Conservation (phyloP, 2,329 filamentous ascomycete species). For the Neonectria neomacrospora region DNA sequence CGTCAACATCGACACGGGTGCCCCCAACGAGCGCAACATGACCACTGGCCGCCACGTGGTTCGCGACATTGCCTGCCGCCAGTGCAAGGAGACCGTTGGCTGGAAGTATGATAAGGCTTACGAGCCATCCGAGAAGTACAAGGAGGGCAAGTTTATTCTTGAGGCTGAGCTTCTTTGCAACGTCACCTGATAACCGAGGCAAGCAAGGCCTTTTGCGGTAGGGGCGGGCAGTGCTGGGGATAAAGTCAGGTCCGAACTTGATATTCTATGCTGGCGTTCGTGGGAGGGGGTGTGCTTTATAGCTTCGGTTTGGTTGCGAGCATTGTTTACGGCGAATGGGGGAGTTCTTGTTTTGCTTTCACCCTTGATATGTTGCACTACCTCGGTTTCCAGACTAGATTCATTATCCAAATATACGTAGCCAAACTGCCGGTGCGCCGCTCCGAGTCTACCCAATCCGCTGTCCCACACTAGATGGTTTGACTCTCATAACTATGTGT, state of each 20-base stretch:
- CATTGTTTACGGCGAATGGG: slow-evolving; percentile 31
- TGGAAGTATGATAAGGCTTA: slow-evolving; percentile 99
- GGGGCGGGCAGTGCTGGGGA: neutral
- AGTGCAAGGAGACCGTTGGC: slow-evolving; percentile 92
- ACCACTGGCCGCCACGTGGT: slow-evolving; percentile 96
- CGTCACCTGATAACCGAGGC: slow-evolving; percentile 63
- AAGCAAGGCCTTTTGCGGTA: neutral
- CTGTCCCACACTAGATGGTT: neutral
- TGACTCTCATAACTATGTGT: neutral
- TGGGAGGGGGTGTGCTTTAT: slow-evolving; percentile 24
- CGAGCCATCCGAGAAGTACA: slow-evolving; percentile 93
- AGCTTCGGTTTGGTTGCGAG: slow-evolving; percentile 15
- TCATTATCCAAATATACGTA: slow-evolving; percentile 8
- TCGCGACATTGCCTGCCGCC: slow-evolving; percentile 88
- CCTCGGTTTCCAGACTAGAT: slow-evolving; percentile 15
- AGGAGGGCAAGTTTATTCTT: slow-evolving; percentile 97
- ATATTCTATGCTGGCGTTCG: slow-evolving; percentile 32
- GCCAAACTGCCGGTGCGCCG: slow-evolving; percentile 25
- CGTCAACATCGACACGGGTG: slow-evolving; percentile 86
- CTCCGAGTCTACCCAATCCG: neutral
- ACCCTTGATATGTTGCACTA: slow-evolving; percentile 9
- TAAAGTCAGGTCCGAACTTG: neutral
- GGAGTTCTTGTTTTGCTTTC: slow-evolving; percentile 10
- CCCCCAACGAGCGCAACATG: slow-evolving; percentile 96
- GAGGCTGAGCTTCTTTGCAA: slow-evolving; percentile 90